A percentile compares a stretch with the other conserved stretches of the same genome.
phyloP scores from a whole-genome alignment of 2,329 filamentous ascomycete genomes.

The Xylaria sp. region DNA sequence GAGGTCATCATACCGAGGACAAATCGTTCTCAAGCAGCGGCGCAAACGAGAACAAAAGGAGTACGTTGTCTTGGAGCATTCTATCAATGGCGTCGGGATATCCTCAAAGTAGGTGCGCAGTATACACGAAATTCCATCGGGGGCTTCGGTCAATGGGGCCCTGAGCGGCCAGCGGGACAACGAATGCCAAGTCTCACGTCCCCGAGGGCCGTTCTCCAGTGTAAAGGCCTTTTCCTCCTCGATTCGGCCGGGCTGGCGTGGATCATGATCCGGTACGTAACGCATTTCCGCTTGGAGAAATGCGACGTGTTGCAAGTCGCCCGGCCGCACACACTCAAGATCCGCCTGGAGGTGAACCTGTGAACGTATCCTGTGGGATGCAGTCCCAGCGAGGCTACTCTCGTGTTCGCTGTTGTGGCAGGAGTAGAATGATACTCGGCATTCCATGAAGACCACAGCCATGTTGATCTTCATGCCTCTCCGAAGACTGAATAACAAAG shows the following conservation, averaged over 20 bases:
- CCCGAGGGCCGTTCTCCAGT: background rate
- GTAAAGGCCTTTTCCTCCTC: background rate
- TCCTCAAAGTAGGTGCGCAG: too few relatives aligned
- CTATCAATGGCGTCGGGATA: too few relatives aligned
- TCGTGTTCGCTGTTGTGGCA: background rate
- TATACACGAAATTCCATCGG: too few relatives aligned
- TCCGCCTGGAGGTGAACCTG: background rate
- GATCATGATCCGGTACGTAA: background rate
- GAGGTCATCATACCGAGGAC: too few relatives aligned
- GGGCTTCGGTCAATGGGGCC: too few relatives aligned
- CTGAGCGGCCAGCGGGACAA: background rate
- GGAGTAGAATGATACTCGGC: background rate
- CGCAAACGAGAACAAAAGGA: too few relatives aligned
- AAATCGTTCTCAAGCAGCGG: too few relatives aligned
- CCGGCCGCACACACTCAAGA: background rate
- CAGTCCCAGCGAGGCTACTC: background rate
- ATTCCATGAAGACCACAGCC: background rate
- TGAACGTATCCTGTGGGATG: background rate
- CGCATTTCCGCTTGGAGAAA: background rate
- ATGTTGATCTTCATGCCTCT: background rate
- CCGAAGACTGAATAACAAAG: background rate
- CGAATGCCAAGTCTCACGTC: background rate
- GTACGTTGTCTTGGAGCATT: too few relatives aligned
- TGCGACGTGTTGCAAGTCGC: background rate
- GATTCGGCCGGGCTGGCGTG: background rate